Base-by-base conservation (phyloP, 768 basidiomycete genomes). In the Hygrophorus pudorinus region DNA sequence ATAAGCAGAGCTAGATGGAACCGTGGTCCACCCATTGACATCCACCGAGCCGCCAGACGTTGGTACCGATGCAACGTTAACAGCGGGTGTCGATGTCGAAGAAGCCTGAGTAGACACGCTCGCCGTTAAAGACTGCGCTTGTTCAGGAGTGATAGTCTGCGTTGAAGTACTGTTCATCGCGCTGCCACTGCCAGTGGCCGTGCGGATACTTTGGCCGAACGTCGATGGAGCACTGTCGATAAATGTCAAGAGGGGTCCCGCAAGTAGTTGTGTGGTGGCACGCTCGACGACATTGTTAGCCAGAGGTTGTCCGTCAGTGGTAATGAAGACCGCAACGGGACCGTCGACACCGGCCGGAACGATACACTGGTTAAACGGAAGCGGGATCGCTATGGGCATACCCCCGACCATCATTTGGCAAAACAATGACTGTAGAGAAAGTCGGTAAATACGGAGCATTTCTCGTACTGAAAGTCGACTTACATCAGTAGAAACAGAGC, bases 401-500 rank as follows among this genome's bases (percentile, higher is more conserved):
- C 80, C 81, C 18, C 84, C 86, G 44, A 76, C 50, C 52, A 89
- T 60, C 75, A 89, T 85, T 63, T 88, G 81, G 62, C 86, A 88
- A 63, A 68, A 76, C 28, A 83, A 56, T 48, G 54, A 57, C 81
- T 53, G 31, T 14, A 31, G 34, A 12, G 9, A 11, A 44, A 44
- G 31, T 49, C n/a, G 49, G 16, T 31, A 51, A 16, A 49, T 31
- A 45, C 14, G 41, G 41, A 17, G 17, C 8, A 17, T 11, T 21
- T 16, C 20, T n/a, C 11, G 34, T 16, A n/a, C 42, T 36, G 13
- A 38, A 42, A 47, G 10, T 20, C 31, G 13, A 59, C 70, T 61
- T 54, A 74, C 73, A 24, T 64, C 57, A 20, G 59, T 55, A 37
- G 67, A 60, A 41, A 68, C 61, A 34, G 66, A 68, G 48, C 72